phyloP scores from a whole-genome alignment of 129 eudicot genomes.

The Calendula officinalis region DNA sequence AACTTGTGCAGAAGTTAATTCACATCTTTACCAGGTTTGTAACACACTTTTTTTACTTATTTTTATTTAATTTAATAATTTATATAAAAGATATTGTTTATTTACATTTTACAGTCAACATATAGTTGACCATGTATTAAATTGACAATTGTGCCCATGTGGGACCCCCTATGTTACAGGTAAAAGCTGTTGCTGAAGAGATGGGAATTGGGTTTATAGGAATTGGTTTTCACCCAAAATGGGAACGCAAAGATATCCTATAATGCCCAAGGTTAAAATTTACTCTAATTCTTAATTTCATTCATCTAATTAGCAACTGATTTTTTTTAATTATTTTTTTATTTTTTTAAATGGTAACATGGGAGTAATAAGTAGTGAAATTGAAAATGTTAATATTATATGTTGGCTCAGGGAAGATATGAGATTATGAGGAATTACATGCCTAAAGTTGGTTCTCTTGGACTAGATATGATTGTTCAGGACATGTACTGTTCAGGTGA shows the following conservation, averaged over 20 bases:
- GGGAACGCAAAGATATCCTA: conserved; percentile 83
- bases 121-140: conserved; percentile 1
- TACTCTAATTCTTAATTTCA: background rate
- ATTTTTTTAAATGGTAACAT: conserved; percentile 1
- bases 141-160: background rate
- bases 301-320: background rate
- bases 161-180: conserved; percentile 41
- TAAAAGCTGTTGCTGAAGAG: conserved; percentile 97
- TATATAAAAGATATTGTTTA: background rate
- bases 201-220: conserved; percentile 98
- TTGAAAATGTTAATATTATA: conserved; percentile 30
- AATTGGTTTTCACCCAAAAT: conserved; percentile 92
- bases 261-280: conserved; percentile 87
- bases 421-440: conserved; percentile 89
- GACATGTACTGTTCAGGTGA: conserved; percentile 96
- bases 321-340: background rate
- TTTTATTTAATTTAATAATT: background rate
- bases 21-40: conserved; percentile 97
- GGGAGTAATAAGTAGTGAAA: background rate
- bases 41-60: background rate
- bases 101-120: conserved; percentile 2
- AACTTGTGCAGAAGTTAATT: conserved; percentile 97
- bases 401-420: conserved; percentile 83
- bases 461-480: conserved; percentile 99
- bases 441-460: conserved; percentile 98